Conservation (phyloP, 495 filamentous ascomycete species). For the Penicillium salamii region DNA sequence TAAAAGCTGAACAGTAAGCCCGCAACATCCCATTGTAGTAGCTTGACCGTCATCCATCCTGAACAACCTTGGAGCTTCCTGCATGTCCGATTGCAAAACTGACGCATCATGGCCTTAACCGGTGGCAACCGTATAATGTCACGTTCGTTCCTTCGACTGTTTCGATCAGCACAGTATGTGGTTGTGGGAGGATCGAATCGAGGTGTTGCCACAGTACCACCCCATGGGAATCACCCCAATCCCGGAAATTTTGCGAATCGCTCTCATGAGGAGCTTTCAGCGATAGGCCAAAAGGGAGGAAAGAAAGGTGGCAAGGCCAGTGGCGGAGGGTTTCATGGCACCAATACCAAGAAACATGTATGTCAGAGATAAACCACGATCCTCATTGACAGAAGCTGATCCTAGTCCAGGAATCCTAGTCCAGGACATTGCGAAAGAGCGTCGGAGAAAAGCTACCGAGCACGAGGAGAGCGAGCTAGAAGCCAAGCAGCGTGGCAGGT, state of each 20-base stretch:
- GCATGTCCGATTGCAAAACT: too few relatives aligned
- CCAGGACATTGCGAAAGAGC: constrained; percentile 43
- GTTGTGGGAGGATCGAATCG: constrained; percentile 4
- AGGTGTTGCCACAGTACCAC: constrained; percentile 20
- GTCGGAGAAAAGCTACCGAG: constrained; percentile 17
- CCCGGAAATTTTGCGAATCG: constrained; percentile 53
- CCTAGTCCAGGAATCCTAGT: too few relatives aligned
- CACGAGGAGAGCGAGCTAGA: constrained; percentile 7
- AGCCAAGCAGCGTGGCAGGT: constrained; percentile 1
- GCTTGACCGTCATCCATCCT: too few relatives aligned
- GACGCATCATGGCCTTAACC: constrained; percentile 2
- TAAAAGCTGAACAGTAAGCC: too few relatives aligned
- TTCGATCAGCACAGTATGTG: background rate
- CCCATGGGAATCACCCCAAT: constrained; percentile 39
- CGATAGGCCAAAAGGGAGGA: constrained; percentile 31
- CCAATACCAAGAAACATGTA: constrained; percentile 51
- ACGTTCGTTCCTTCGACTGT: constrained; percentile 3
- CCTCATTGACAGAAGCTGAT: constrained; percentile 18
- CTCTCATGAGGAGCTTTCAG: constrained; percentile 1
- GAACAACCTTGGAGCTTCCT: too few relatives aligned
- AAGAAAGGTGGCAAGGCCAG: constrained; percentile 32
- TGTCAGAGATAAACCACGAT: constrained; percentile 27
- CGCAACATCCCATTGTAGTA: too few relatives aligned
- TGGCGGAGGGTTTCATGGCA: constrained; percentile 29
- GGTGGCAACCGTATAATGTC: background rate